Evolutionary conservation across 768 basidiomycete species (phyloP), one percentile per base, ranked within the genome.

Genomic region (Pleurotus eryngii): DNA sequence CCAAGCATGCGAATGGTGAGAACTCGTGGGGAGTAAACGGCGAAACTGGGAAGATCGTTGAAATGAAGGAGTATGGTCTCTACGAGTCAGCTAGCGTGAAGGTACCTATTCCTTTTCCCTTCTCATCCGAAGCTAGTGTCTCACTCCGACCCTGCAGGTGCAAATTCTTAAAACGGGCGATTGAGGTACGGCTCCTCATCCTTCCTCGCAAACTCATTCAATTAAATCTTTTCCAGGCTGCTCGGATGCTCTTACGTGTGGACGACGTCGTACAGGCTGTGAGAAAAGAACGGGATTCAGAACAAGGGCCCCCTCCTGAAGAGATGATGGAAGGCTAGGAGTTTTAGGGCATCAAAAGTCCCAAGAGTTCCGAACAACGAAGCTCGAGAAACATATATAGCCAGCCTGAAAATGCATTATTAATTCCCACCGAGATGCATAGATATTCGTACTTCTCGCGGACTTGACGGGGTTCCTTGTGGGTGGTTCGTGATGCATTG

Each of bases 21-120:
- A 72, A 88, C 67, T 87, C 91, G 45, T 98, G 89, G 86, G 97
- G 97, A 55, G 90, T 99, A 39, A 87, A 98, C 63, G 97, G 96
- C 20, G 91, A 98, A 66, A 95, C 90, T 5, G 97, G 97, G 22
- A 96, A 95, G 74, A 87, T 95, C 40, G 90, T 90, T 42, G 92
- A 98, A 69, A 98, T 98, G 96, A 95, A 93, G 69, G 73, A 76
- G 46, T 97, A 98, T 70, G 95, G 95, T 1, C 74, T 99, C 59
- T 92, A 92, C 63, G 97, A 99, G 75, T 93, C 90, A 37, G 95
- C 96, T 4, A 94, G 92, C 62, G 96, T 99, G 68, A 98, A 98
- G 81, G 86, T 87, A 58, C 20, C 68, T 26, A 26, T 58, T n/a
- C 24, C 6, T 2, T 4, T 18, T 14, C 2, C 35, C 20, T 37